Conservation (phyloP, 495 filamentous ascomycete genomes). For the Aspergillus cristatus region DNA sequence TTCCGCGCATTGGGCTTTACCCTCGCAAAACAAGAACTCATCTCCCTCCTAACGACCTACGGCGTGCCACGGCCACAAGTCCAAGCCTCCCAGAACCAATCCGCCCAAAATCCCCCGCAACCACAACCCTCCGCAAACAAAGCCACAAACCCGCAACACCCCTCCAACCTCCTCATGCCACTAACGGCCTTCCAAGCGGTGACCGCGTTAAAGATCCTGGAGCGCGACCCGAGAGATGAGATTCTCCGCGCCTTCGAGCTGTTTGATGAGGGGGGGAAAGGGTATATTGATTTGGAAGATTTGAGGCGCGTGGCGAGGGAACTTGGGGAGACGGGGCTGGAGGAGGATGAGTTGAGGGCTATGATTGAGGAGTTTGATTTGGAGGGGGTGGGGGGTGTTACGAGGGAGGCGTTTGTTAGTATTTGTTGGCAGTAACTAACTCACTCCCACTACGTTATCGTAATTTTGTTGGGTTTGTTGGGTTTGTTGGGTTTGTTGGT, state of each 20-base stretch:
- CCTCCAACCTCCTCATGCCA: conserved; percentile 56
- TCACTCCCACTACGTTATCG: too few relatives aligned
- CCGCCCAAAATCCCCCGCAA: conserved; percentile 16
- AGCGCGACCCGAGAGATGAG: conserved; percentile 82
- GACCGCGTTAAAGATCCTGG: conserved; percentile 68
- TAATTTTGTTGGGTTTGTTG: conserved; percentile 1
- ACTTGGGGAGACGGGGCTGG: conserved; percentile 76
- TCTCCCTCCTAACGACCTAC: conserved; percentile 62
- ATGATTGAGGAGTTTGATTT: conserved; percentile 99
- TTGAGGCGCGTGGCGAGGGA: conserved; percentile 80
- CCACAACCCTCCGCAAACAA: conserved; percentile 15
- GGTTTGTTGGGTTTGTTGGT: conserved; percentile 2
- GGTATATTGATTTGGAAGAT: conserved; percentile 79
- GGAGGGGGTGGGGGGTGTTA: conserved; percentile 82
- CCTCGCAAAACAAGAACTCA: conserved; percentile 71
- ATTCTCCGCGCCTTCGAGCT: conserved; percentile 84
- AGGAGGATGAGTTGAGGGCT: conserved; percentile 83
- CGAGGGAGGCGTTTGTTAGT: conserved; percentile 78
- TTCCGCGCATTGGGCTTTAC: conserved; percentile 95
- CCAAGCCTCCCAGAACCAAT: too few relatives aligned
- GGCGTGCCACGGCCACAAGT: conserved; percentile 51
- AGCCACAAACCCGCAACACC: conserved; percentile 33
- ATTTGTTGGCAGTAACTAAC: conserved; percentile 57
- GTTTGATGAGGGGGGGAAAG: conserved; percentile 75
- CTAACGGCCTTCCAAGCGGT: conserved; percentile 67